Conservation (phyloP, 2,329 filamentous ascomycete species). For the Fusarium oligoseptatum region DNA sequence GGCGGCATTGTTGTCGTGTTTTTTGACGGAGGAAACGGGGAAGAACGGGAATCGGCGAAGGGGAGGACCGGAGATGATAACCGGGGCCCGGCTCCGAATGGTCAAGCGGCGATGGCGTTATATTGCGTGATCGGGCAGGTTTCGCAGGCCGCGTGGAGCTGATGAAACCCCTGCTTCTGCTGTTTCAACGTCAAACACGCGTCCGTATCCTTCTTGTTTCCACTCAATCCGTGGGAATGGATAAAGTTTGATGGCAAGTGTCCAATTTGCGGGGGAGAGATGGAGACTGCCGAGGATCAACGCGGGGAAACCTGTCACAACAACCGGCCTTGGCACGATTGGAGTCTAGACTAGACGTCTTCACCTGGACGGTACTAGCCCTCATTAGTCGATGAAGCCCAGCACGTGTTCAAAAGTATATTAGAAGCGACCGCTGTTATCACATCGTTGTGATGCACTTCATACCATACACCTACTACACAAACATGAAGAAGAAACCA, state of each 20-base stretch:
- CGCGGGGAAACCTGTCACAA: background rate
- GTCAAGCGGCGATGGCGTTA: conserved; percentile 1
- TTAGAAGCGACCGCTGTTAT: background rate
- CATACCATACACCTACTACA: background rate
- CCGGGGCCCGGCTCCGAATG: background rate
- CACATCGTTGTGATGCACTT: background rate
- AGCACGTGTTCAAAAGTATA: background rate
- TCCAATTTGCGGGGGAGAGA: background rate
- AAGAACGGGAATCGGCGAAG: conserved; percentile 4
- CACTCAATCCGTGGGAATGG: background rate
- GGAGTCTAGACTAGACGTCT: background rate
- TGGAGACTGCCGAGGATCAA: background rate
- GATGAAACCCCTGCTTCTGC: background rate
- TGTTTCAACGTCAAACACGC: no score
- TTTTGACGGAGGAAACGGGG: conserved; percentile 5
- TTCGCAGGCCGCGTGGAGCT: background rate
- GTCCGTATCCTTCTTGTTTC: background rate
- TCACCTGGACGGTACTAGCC: background rate
- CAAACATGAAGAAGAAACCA: background rate
- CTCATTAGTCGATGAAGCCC: background rate
- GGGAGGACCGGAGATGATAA: background rate
- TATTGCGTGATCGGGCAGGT: conserved; percentile 1
- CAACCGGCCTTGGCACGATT: background rate
- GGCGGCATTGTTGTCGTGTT: background rate
- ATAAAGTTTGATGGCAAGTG: background rate